Base-by-base conservation (phyloP, 208 protist species). In the Wallacemonas sp. region DNA sequence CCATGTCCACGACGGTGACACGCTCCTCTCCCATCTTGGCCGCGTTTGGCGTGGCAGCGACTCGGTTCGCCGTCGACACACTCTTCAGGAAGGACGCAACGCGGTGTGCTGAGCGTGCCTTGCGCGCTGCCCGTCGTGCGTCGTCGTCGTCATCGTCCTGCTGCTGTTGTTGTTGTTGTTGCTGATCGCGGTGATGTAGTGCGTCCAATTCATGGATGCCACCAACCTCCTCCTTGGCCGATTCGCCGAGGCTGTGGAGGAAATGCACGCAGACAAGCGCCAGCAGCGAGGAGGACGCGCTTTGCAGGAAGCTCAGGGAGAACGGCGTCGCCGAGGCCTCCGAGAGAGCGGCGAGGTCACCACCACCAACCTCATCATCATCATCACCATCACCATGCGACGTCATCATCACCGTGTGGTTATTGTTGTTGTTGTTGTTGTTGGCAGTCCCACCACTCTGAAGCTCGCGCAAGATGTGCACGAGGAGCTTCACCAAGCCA, bases 211-310 rank as follows among this genome's bases (percentile, higher is more conserved):
- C 44, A 34, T 62, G 62, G 23, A 71, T 70, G 38, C 63, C 41
- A 17, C 64, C 70, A 8, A 38, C 48, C 46, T 49, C n/a, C 41
- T 34, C 60, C 49, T 33, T 39, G 0, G 62, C 62, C 19, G 62
- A 49, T 23, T 75, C 55, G 26, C 61, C 62, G 14, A 75, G 24
- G 56, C 55, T 49, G 8, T 55, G 30, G 27, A 75, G n/a, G 41
- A 75, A 39, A n/a, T 65, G 33, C 1, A 75, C 23, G 32, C 54
- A 63, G 41, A 57, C 62, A 3, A 75, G 38, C 56, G 62, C 60
- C 33, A 75, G 33, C n/a, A 36, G 11, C 49, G 61, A 41, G 26
- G 60, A 39, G 5, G 62, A 60, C 26, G 47, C 49, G 16, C 46
- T 60, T 11, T 69, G 62, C 17, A 64, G 34, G 39, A 67, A 55